phyloP scores from a whole-genome alignment of 2,329 filamentous ascomycete species.

The Phialophora expanda region DNA sequence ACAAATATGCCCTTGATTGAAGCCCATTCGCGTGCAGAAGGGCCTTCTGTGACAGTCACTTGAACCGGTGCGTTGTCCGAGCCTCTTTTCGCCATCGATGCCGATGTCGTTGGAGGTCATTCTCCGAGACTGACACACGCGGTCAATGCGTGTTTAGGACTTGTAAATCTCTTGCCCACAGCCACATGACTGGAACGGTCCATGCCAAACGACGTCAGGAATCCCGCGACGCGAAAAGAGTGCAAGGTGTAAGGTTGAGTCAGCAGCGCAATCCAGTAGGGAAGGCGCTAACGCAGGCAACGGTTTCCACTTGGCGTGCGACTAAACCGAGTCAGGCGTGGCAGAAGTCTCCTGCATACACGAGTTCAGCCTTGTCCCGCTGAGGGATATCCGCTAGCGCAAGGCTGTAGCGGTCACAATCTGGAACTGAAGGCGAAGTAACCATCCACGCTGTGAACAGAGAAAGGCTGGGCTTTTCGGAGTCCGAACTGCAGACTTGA shows the following conservation, averaged over 20 bases:
- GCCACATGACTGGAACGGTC: background rate
- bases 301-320: background rate
- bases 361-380: background rate
- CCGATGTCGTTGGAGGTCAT: background rate
- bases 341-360: slow-evolving; percentile 22
- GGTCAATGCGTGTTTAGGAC: background rate
- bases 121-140: background rate
- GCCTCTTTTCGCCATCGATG: background rate
- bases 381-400: too few species aligned
- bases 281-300: slow-evolving; percentile 1
- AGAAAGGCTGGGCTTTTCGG: background rate
- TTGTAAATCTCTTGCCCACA: background rate
- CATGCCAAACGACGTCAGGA: background rate
- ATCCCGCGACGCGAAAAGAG: background rate
- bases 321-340: background rate
- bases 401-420: slow-evolving; percentile 4
- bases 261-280: background rate
- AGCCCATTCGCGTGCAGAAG: slow-evolving; percentile 15
- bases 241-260: background rate
- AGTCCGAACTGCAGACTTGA: background rate
- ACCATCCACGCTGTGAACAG: background rate
- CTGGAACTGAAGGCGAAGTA: background rate
- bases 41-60: slow-evolving; percentile 19
- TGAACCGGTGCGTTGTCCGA: background rate
- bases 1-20: slow-evolving; percentile 22